Conservation (phyloP, 2,329 filamentous ascomycete genomes). For the Dactylellina leptospora region DNA sequence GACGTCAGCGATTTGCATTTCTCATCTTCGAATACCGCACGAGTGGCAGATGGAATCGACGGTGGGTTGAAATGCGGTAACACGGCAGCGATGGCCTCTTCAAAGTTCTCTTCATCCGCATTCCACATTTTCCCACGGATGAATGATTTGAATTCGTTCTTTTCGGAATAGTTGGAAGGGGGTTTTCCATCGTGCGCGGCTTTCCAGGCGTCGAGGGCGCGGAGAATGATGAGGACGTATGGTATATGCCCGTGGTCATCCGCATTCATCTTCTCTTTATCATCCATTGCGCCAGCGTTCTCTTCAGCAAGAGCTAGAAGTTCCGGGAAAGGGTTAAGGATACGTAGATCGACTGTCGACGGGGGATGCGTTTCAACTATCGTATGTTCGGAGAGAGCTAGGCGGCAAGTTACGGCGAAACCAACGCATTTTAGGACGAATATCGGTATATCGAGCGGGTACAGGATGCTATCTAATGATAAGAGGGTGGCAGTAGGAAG, state of each 20-base stretch:
- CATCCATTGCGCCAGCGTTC: constrained; percentile 69
- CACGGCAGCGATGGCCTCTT: constrained; percentile 87
- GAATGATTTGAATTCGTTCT: constrained; percentile 78
- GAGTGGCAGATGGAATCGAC: constrained; percentile 73
- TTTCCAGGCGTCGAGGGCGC: constrained; percentile 86
- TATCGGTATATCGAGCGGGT: constrained; percentile 69
- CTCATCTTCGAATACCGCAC: constrained; percentile 79
- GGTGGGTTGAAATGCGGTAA: constrained; percentile 82
- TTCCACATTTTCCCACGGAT: constrained; percentile 74
- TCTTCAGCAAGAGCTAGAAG: constrained; percentile 72
- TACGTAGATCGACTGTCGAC: constrained; percentile 82
- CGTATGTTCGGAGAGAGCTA: constrained; percentile 77
- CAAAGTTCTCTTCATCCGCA: constrained; percentile 92
- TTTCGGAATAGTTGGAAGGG: constrained; percentile 82
- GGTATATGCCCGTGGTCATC: constrained; percentile 92
- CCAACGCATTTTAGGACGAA: constrained; percentile 88
- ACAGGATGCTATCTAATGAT: constrained; percentile 45
- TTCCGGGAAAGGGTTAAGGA: constrained; percentile 86
- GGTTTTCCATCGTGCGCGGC: constrained; percentile 71
- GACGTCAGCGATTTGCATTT: constrained; percentile 65
- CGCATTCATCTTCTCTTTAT: constrained; percentile 66
- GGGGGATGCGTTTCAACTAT: constrained; percentile 97
- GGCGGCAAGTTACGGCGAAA: constrained; percentile 89
- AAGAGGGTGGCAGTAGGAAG: constrained; percentile 54
- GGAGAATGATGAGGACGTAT: constrained; percentile 81